These are phyloP conservation scores for Mucor mucedo DNA, from an alignment of 371 early-diverging fungal genomes.

Conservation along the genomic window DNA sequence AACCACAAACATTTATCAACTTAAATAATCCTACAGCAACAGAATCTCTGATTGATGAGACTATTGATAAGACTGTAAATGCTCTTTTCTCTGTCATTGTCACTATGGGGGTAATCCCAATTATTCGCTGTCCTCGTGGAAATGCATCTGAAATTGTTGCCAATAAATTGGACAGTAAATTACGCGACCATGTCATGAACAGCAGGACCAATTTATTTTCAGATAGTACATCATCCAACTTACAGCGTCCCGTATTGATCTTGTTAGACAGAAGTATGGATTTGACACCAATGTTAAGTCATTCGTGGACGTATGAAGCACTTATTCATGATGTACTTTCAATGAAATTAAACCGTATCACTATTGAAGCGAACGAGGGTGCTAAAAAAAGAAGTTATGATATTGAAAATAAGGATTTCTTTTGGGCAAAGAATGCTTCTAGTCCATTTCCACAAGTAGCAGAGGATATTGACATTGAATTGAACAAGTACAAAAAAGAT, in stretches of 20 bases:
- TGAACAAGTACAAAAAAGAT: constrained; percentile 91
- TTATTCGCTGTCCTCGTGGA: constrained; percentile 89
- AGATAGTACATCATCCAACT: constrained; percentile 51
- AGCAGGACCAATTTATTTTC: constrained; percentile 81
- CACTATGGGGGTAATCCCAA: constrained; percentile 90
- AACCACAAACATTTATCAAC: constrained; percentile 78
- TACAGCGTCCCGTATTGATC: constrained; percentile 81
- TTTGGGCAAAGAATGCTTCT: constrained; percentile 94
- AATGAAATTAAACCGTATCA: constrained; percentile 90
- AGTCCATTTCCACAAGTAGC: constrained; percentile 98
- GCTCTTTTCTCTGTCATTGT: constrained; percentile 92
- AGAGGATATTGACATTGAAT: constrained; percentile 89
- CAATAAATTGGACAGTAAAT: constrained; percentile 81
- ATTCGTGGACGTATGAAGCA: constrained; percentile 98
- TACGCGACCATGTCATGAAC: constrained; percentile 91
- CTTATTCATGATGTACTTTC: constrained; percentile 96
- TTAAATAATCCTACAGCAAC: constrained; percentile 82
- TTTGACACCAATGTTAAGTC: constrained; percentile 91
- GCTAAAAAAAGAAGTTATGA: constrained; percentile 82
- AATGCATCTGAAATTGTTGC: constrained; percentile 96
- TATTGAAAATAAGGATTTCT: constrained; percentile 89
- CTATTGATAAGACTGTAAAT: constrained; percentile 78
- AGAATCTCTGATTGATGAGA: constrained; percentile 79
- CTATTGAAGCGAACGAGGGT: constrained; percentile 54
- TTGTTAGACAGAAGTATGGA: constrained; percentile 96